phyloP scores from a whole-genome alignment of 305 asterid genomes.

The Rubia tinctorum region DNA sequence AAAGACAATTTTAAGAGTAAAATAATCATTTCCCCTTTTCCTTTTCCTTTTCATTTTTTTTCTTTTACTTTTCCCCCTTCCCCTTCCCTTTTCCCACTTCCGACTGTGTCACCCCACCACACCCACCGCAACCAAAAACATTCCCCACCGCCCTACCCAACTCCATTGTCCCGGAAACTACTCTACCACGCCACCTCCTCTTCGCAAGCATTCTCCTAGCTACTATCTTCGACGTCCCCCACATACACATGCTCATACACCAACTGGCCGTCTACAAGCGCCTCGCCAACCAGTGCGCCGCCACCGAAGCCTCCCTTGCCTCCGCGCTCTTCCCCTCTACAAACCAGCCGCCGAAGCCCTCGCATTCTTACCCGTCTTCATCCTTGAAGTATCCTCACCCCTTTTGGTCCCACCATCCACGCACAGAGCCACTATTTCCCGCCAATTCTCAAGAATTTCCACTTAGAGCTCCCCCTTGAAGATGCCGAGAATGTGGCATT shows the following conservation, averaged over 20 bases:
- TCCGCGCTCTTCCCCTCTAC: slow-evolving; percentile 67
- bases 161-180: slow-evolving; percentile 17
- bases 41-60: no score
- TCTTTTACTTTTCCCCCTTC: not conserved
- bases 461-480: slow-evolving; percentile 37
- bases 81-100: not conserved
- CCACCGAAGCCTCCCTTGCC: slow-evolving; percentile 63
- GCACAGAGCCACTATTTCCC: slow-evolving; percentile 38
- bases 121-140: slow-evolving; percentile 33
- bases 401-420: slow-evolving; percentile 35
- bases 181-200: slow-evolving; percentile 45
- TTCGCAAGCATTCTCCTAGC: slow-evolving; percentile 82
- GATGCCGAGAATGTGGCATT: slow-evolving; percentile 51
- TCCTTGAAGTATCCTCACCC: slow-evolving; percentile 69
- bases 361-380: slow-evolving; percentile 68
- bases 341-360: slow-evolving; percentile 44
- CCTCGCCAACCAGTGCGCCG: slow-evolving; percentile 58
- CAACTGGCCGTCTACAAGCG: slow-evolving; percentile 77
- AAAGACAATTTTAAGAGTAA: no score
- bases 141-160: slow-evolving; percentile 18
- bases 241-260: slow-evolving; percentile 78
- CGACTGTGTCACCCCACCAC: slow-evolving; percentile 33
- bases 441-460: slow-evolving; percentile 48
- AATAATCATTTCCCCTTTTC: no score
- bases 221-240: slow-evolving; percentile 54